A percentile compares a stretch with the other conserved stretches of the same genome.
Conservation (phyloP, 805 yeast genomes). For the Torulaspora maleeae region DNA sequence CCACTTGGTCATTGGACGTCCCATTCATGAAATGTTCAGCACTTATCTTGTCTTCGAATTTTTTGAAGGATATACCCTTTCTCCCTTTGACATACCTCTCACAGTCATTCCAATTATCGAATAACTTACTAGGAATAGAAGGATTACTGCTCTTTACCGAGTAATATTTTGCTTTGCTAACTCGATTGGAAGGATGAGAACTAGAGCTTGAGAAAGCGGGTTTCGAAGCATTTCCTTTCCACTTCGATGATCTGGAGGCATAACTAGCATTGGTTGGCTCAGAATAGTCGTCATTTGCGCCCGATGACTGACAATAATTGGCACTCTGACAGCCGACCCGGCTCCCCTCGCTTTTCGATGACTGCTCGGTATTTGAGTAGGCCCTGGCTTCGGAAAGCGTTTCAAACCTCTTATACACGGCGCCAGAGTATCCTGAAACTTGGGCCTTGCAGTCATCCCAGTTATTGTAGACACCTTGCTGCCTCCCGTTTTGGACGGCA, state of each 20-base stretch:
- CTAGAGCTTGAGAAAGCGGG: not conserved
- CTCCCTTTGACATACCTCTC: constrained; percentile 28
- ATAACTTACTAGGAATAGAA: constrained; percentile 27
- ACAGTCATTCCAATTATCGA: constrained; percentile 35
- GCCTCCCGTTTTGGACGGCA: constrained; percentile 53
- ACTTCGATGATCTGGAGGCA: not conserved
- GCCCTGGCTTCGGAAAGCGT: constrained; percentile 45
- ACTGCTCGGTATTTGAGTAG: constrained; percentile 25
- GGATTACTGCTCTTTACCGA: constrained; percentile 35
- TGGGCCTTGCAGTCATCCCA: constrained; percentile 58
- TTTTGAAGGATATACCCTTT: constrained; percentile 42
- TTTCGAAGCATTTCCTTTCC: not conserved
- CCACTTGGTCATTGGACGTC: constrained; percentile 13
- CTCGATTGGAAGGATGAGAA: not conserved
- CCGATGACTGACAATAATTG: not conserved
- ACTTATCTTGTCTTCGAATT: constrained; percentile 35
- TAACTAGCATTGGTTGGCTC: not conserved
- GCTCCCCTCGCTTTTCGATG: not conserved
- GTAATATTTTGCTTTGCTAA: constrained; percentile 23
- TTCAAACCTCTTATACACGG: constrained; percentile 53
- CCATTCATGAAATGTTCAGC: constrained; percentile 35
- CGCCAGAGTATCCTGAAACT: constrained; percentile 53
- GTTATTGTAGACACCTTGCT: constrained; percentile 49
- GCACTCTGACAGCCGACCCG: not conserved
- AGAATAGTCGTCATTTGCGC: not conserved